Evolutionary conservation across 768 basidiomycete genomes (phyloP), one percentile per base, ranked within the genome.

Genomic region (Panaeolus cyanescens): DNA sequence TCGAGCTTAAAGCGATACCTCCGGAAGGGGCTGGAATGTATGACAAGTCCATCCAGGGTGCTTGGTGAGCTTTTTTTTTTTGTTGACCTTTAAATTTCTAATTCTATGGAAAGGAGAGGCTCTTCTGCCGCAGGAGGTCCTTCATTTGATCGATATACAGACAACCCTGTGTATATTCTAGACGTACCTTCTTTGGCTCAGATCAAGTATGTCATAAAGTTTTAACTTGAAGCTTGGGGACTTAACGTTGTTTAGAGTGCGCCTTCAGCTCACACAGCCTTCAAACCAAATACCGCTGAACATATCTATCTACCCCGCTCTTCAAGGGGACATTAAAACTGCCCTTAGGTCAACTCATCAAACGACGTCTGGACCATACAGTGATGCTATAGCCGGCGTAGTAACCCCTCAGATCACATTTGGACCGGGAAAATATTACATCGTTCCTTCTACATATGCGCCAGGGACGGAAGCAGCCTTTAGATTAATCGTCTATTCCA

Each of bases 11-110:
- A 54, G 65, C 85, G 0, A 89, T 97, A 22, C 86, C 89, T 0
- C 85, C 89, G 60, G 96, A 99, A 75, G 95, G 94, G 0, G 93
- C 95, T 0, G 96, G 95, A 0, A 93, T 97, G 94, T 96, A 90
- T 70, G 75, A 74, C 20, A 89, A 91, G 65, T 69, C 79, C 0
- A 65, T 90, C 2, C 82, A 77, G n/a, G 94, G 93, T 3, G 75
- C 79, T 36, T 99, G 96, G 96, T 92, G 62, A 56, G 84, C 66
- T 2, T 33, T 32, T 56, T 8, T 32, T 54, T 22, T 37, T 15
- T n/a, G 17, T 6, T 22, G 31, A 22, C 25, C 40, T 31, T 50
- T 36, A 19, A 33, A 32, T 36, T 63, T 17, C 39, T 15, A 31
- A 56, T 22, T 59, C 59, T 25, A 19, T n/a, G 10, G 12, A 17